Evolutionary conservation across 2,329 filamentous ascomycete species (phyloP), one percentile per base, ranked within the genome.

Genomic region (Proliferodiscus dingleyae): DNA sequence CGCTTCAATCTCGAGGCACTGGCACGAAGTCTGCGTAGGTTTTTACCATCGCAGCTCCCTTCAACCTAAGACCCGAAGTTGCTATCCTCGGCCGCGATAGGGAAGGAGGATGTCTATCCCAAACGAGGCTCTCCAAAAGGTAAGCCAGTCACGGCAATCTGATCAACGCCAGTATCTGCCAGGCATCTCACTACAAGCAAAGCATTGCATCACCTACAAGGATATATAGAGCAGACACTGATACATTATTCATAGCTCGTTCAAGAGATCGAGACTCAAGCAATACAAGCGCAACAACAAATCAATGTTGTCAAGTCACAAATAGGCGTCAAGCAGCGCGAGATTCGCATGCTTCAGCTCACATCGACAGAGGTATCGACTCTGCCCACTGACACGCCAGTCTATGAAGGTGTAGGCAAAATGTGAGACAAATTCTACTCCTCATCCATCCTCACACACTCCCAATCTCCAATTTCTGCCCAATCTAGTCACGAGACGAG

Each of bases 401-500:
- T 95, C 22, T 98, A 97, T 61, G 91, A 97, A 69, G 91, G 91
- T 5, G 85, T 97, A 9, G 93, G 93, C 41, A 98, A 97, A 71
- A 97, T 98, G 93, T 96, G 68, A 61, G 83, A 69, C 21, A 22
- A 16, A 16, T 15, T 46, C 30, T 26, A 6, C 36, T 43, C 30
- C 19, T 37, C 36, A 26, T 18, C 39, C 39, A 19, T 18, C 3
- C 33, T 11, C n/a, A 9, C 8, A 28, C 21, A 13, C 26, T 49
- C 41, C 41, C 21, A 50, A 40, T 29, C 24, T 23, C 30, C 36
- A 40, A 51, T 51, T 22, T 19, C 11, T 48, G 45, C 39, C 46
- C 45, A 46, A 48, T 42, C 4, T 28, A 22, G 39, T 47, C 47
- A 54, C 49, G 44, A 37, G 46, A 50, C 48, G 43, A 30, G 24